Base-by-base conservation (phyloP, 2,329 filamentous ascomycete genomes). In the Diaporthe aspalathi region DNA sequence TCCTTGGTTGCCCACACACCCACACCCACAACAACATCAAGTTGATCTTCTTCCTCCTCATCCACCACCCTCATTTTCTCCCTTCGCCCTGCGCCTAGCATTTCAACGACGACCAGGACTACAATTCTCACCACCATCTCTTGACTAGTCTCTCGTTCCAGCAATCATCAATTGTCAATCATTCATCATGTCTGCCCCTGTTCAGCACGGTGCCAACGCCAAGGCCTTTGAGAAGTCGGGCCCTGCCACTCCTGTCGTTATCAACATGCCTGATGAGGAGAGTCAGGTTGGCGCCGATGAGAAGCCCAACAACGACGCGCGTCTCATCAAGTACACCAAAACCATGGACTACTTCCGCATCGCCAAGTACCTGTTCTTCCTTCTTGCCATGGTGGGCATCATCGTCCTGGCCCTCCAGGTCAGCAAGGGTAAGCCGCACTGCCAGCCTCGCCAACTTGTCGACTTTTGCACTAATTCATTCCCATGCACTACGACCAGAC, bases 401-500 rank as follows among this genome's bases (percentile, higher is more conserved):
- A 56, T 73, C 22, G 63, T 62, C 12, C n/a, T 68, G 63, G 43
- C 56, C 11, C 2, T 70, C 50, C 62, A 68, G 69, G 40, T 70
- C 50, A 50, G 27, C 60, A 67, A 68, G 53, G 53, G 62, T 54
- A 45, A 62, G 63, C 56, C 45, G 27, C 24, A 14, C 27, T 20
- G 14, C 11, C 17, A 35, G 35, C 14, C 20, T 49, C 7, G 12
- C 16, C 22, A 17, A 24, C 45, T 3, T 1, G 14, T 24, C 14
- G 9, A 4, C 35, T 8, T 35, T 38, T 9, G 8, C n/a, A n/a
- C 57, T 45, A 17, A 35, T 2, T 40, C 14, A 20, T 22, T 20
- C 1, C 53, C 22, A 45, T 29, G 7, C 56, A 16, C n/a, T 20
- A 43, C 5, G 52, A 11, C 20, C 50, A 78, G 76, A 72, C 67